Evolutionary conservation across 1,284 basidiomycete species (phyloP).

Genomic region (Athelia sp.): DNA sequence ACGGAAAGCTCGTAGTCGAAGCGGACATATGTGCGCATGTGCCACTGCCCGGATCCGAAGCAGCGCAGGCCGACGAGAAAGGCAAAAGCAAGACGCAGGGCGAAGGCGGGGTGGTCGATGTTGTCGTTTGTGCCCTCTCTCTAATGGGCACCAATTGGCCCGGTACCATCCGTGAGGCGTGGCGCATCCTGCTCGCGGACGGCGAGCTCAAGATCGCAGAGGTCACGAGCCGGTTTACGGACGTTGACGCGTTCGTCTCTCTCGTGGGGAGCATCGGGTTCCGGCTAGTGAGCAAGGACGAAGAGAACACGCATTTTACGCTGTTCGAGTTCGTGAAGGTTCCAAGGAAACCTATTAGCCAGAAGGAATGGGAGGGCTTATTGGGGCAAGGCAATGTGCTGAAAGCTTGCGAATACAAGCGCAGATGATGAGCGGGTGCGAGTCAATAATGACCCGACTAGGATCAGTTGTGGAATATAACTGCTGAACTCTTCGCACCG

Average conservation of each 20-base stretch:
- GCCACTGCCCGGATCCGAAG: slow-evolving; percentile 80
- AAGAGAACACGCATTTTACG: slow-evolving; percentile 84
- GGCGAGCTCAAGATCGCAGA: slow-evolving; percentile 92
- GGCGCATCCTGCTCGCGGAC: slow-evolving; percentile 80
- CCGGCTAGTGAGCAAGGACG: slow-evolving; percentile 71
- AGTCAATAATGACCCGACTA: no score
- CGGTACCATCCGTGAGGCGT: slow-evolving; percentile 83
- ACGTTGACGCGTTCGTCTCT: slow-evolving; percentile 71
- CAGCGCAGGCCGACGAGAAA: slow-evolving; percentile 20
- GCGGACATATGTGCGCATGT: slow-evolving; percentile 73
- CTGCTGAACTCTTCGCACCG: no score
- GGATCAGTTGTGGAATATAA: no score
- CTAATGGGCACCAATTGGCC: slow-evolving; percentile 99
- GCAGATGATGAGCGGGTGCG: slow-evolving; percentile 49
- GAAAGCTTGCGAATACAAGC: slow-evolving; percentile 96
- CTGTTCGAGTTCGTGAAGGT: slow-evolving; percentile 82
- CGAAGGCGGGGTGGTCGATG: slow-evolving; percentile 79
- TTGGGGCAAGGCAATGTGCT: slow-evolving; percentile 60
- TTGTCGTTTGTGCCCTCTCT: slow-evolving; percentile 90
- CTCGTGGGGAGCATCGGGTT: slow-evolving; percentile 80
- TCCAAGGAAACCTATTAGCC: slow-evolving; percentile 37
- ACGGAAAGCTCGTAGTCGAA: slow-evolving; percentile 69
- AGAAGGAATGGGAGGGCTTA: slow-evolving; percentile 64
- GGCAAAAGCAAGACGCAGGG: slow-evolving; percentile 25
- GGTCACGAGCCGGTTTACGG: slow-evolving; percentile 85